Evolutionary conservation across 306 rosid genomes (phyloP), one percentile per base, ranked within the genome.

Genomic region (Dalbergia cochinchinensis): DNA sequence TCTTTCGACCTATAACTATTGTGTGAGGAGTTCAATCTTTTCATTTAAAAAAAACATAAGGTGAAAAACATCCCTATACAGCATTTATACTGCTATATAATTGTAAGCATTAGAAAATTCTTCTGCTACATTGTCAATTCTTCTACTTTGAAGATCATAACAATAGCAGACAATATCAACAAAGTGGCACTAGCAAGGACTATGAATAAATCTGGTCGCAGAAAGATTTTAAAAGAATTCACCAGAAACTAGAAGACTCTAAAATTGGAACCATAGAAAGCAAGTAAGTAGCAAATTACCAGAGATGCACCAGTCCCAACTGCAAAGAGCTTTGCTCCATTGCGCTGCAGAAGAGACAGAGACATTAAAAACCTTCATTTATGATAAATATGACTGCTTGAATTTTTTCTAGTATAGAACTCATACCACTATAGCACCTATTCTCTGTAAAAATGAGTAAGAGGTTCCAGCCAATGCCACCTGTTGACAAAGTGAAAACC

Each of bases 321-420:
- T 11, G 90, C 94, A 80, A 94, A 94, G 70, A 94, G 93, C 92
- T 94, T 94, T 31, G 91, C 82, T 14, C 98, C 98, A 51, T 94
- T 94, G 51, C 97, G 87, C 98, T 94, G 92, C 84, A 81, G 22
- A 83, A 88, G 31, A 81, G 76, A 83, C 59, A 41, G 44, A 85
- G 42, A 76, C 59, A 71, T 59, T 39, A 74, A 68, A 44, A 76
- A 58, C 72, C 63, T 7, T 59, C 63, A 73, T 12, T 51, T 5
- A 11, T 8, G 74, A 80, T 3, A 16, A 63, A 37, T 55, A 34
- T 48, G 44, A 35, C 45, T 44, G 53, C 53, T 48, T 15, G 34
- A 71, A 22, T 80, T 61, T 80, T 61, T 68, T n/a, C 64, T 55
- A 74, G 37, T 61, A 72, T 71, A 69, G 67, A 65, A 47, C 19